Base-by-base conservation (phyloP, 1,139 yeast genomes). In the Scheffersomyces quercinus region DNA sequence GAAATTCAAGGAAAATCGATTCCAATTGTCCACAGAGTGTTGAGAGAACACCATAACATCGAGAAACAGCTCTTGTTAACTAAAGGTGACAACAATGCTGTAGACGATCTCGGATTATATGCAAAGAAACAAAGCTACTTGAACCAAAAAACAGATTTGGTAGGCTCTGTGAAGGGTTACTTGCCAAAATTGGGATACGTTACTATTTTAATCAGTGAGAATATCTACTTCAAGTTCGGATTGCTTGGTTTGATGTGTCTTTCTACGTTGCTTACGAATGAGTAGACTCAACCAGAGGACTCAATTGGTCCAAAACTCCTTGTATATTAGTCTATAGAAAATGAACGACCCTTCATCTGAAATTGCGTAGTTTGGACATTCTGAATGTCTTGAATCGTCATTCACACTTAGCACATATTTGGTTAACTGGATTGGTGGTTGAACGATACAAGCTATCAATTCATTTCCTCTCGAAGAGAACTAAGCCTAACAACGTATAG, bases 11-110 rank as follows among this genome's bases (percentile, higher is more conserved):
- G 85, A 3, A 84, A 88, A 58, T 75, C 81, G 32, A 91, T 93
- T 37, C 99, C 99, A 14, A 93, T 93, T 60, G 99, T 93, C 20
- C 99, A 93, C 60, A 79, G 99, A 52, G 97, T 95, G 1, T 66
- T 95, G 59, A 79, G 97, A 57, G 93, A 89, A 55, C 96, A 88
- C 60, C 82, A 76, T 51, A 67, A 65, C 47, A 38, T 43, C 5
- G 69, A 75, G 52, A 83, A 82, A 59, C 98, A 93, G 65, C 73
- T 84, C 45, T 68, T 93, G 41, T 76, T 93, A 50, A 95, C 99
- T 3, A 93, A 93, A 64, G 99, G 99, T 61, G 99, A 93, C 65
- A 95, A 95, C 65, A 93, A 93, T 60, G 88, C 93, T 3, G 84
- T 87, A 44, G 96, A 93, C 65, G 99, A 93, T 65, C 76, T 93